Evolutionary conservation across 2,329 filamentous ascomycete genomes (phyloP).

Genomic region (Arthrobotrys sinensis): DNA sequence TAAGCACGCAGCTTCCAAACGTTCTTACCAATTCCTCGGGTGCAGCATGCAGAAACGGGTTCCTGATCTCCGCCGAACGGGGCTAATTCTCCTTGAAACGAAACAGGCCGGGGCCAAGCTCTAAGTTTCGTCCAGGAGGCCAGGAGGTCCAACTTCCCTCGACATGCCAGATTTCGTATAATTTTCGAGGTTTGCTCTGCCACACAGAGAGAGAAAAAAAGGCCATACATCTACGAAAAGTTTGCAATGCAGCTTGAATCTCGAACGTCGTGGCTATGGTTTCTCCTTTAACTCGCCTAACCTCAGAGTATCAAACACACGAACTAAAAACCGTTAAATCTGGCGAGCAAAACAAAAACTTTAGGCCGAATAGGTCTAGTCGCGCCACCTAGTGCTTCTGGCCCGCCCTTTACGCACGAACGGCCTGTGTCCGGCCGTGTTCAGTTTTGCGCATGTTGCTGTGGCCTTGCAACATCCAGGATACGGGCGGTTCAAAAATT

Average conservation of each 20-base stretch:
- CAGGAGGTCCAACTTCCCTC: constrained; percentile 28
- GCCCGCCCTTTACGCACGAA: constrained; percentile 18
- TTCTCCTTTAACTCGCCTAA: constrained; percentile 23
- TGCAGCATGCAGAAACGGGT: constrained; percentile 60
- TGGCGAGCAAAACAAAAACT: constrained; percentile 10
- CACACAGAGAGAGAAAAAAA: neutral
- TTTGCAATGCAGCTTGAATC: constrained; percentile 14
- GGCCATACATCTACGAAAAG: neutral
- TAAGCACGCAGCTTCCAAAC: constrained; percentile 35
- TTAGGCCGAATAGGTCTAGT: constrained; percentile 33
- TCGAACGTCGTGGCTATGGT: constrained; percentile 37
- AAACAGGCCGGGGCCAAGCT: constrained; percentile 48
- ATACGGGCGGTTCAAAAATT: constrained; percentile 24
- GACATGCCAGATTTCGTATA: constrained; percentile 45
- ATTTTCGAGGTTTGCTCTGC: constrained; percentile 30
- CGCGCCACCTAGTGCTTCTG: constrained; percentile 36
- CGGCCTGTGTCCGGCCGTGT: constrained; percentile 18
- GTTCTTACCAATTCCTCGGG: constrained; percentile 60
- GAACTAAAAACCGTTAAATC: constrained; percentile 28
- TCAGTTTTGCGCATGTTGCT: constrained; percentile 22
- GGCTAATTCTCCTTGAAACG: constrained; percentile 59
- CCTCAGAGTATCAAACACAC: constrained; percentile 7
- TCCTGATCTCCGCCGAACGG: constrained; percentile 57
- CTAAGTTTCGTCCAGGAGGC: constrained; percentile 48
- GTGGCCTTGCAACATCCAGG: constrained; percentile 31